Conservation (phyloP, 228 moss, liverwort and hornwort species). For the Sphagnum fallax region DNA sequence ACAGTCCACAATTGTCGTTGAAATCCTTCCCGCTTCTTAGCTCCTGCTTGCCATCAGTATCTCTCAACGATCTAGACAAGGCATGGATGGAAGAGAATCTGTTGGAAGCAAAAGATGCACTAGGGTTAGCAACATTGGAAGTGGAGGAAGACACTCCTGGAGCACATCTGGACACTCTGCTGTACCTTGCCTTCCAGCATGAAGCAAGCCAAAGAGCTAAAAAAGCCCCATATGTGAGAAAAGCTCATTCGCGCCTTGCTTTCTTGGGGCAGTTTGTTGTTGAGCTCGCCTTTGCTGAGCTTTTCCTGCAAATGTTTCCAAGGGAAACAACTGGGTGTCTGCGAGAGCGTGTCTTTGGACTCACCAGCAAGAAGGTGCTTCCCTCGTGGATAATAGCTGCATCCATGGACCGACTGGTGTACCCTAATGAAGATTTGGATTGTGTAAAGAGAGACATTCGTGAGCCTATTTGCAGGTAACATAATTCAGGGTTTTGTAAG, state of each 20-base stretch:
- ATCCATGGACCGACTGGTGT: slow-evolving; percentile 67
- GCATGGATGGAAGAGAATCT: slow-evolving; percentile 79
- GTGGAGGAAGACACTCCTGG: slow-evolving; percentile 43
- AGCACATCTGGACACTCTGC: slow-evolving; percentile 64
- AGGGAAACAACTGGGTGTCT: slow-evolving; percentile 56
- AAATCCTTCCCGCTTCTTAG: slow-evolving; percentile 72
- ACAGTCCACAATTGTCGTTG: slow-evolving; percentile 66
- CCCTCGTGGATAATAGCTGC: slow-evolving; percentile 58
- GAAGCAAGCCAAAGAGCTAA: slow-evolving; percentile 41
- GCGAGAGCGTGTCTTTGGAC: slow-evolving; percentile 71
- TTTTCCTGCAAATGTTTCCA: slow-evolving; percentile 84
- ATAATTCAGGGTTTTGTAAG: not conserved
- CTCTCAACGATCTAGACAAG: slow-evolving; percentile 34
- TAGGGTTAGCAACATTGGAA: slow-evolving; percentile 58
- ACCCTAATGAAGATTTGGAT: slow-evolving; percentile 53
- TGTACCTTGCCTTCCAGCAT: slow-evolving; percentile 84
- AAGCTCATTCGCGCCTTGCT: slow-evolving; percentile 71
- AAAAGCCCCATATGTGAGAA: slow-evolving; percentile 56
- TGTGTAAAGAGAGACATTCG: slow-evolving; percentile 43
- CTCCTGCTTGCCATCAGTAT: slow-evolving; percentile 63
- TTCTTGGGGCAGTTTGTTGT: slow-evolving; percentile 87
- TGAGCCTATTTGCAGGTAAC: slow-evolving; percentile 62
- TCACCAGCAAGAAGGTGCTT: slow-evolving; percentile 65
- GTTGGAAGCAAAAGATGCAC: slow-evolving; percentile 66
- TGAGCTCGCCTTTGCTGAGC: slow-evolving; percentile 71